Base-by-base conservation (phyloP, 2,329 filamentous ascomycete genomes). In the Fusarium mundagurra region DNA sequence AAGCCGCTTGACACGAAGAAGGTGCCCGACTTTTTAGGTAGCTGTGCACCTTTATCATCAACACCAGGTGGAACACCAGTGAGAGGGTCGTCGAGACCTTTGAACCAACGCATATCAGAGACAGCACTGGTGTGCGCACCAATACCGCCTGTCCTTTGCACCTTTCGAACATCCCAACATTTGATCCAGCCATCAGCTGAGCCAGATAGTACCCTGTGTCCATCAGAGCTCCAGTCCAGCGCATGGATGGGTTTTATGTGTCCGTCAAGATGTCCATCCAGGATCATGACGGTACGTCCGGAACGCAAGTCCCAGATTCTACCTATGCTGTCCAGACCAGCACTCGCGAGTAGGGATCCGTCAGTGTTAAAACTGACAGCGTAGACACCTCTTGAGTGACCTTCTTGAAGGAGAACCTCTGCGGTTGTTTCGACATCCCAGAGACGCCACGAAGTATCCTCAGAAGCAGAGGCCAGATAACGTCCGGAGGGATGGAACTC, bases 111-210 rank as follows among this genome's bases (percentile, higher is more conserved):
- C 72, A 99, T 85, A 82, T 99, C 96, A 3, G 95, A 96, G 13
- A 99, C 95, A 39, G 96, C 93, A 73, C 94, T 96, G 57, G 91
- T 92, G 82, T 99, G 96, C 12, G 96, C 96, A 55, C 96, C 96
- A 53, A 99, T 93, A 24, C 93, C 94, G 18, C 94, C 96, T 1
- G 90, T 92, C 72, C 92, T 92, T 77, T 93, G 90, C 55, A 98
- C 95, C 78, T 96, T 96, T 51, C 96, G 91, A 60, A 99, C 88
- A 80, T 99, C 96, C 96, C 96, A 99, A 84, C 96, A 98, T 83
- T 98, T 98, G 79, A 98, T 92, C 90, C 96, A 98, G 24, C 96
- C 96, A 80, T 99, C 96, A 5, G 92, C 94, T 20, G 95, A 97
- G 3, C 95, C 95, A 0, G 95, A 95, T n/a, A 98, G 86, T 14